A percentile compares a stretch with the other conserved stretches of the same genome.
These are phyloP conservation scores for Pholiota conissans DNA, from an alignment of 768 basidiomycete genomes.

Conservation along the genomic window DNA sequence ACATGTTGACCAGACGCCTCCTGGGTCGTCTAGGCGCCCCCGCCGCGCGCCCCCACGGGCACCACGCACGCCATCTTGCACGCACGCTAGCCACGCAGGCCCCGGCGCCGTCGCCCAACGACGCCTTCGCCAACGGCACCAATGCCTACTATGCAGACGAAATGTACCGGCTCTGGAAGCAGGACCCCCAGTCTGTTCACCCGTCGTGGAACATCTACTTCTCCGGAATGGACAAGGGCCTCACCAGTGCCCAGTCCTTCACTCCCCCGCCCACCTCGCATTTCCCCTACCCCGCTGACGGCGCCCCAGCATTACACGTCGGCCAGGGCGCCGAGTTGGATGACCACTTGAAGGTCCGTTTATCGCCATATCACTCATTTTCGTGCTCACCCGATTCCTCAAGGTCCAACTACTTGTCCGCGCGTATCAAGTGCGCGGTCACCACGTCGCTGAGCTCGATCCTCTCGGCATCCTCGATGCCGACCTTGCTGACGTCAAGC, in stretches of 20 bases:
- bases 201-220: slow-evolving; percentile 95
- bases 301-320: slow-evolving; percentile 74
- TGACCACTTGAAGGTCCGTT: slow-evolving; percentile 87
- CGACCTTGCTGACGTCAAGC: slow-evolving; percentile 75
- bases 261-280: slow-evolving; percentile 71
- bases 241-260: slow-evolving; percentile 80
- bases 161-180: slow-evolving; percentile 92
- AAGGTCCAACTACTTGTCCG: slow-evolving; percentile 97
- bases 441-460: slow-evolving; percentile 94
- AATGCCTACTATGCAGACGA: slow-evolving; percentile 96
- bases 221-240: slow-evolving; percentile 85
- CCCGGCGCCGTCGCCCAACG: slow-evolving; percentile 67
- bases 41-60: not conserved
- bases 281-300: slow-evolving; percentile 72
- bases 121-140: slow-evolving; percentile 90
- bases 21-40: slow-evolving; percentile 8
- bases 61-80: not conserved
- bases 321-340: slow-evolving; percentile 78
- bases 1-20: slow-evolving; percentile 14
- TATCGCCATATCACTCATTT: not conserved
- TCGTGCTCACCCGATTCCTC: not conserved
- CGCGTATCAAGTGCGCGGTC: slow-evolving; percentile 98
- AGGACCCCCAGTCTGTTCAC: slow-evolving; percentile 92
- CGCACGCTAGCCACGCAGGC: slow-evolving; percentile 19
- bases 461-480: slow-evolving; percentile 92